Conservation (phyloP, 169 alveolate species). For the Plasmodium reichenowi region DNA sequence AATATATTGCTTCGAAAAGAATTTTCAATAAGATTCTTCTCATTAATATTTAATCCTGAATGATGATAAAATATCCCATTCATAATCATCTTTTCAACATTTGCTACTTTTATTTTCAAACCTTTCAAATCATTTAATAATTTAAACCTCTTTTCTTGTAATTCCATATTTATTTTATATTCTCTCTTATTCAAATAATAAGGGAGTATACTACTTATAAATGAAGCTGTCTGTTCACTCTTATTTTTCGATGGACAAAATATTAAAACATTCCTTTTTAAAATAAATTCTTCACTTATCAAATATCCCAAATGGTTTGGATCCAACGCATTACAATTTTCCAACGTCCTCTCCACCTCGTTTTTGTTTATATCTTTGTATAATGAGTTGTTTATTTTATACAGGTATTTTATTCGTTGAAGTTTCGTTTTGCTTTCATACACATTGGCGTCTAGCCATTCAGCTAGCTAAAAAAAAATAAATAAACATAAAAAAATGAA, state of each 20-base stretch:
- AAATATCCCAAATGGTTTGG: constrained; percentile 56
- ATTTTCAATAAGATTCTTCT: constrained; percentile 48
- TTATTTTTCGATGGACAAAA: constrained; percentile 62
- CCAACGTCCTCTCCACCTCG: constrained; percentile 36
- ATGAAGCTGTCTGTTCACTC: constrained; percentile 42
- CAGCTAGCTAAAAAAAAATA: constrained; percentile 29
- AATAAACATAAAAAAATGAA: not conserved
- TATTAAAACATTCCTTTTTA: constrained; percentile 58
- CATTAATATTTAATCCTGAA: constrained; percentile 30
- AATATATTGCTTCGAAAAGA: constrained; percentile 36
- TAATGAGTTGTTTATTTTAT: constrained; percentile 39
- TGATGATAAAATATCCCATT: constrained; percentile 73
- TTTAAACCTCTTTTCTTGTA: constrained; percentile 19
- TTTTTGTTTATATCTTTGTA: constrained; percentile 33
- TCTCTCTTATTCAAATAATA: constrained; percentile 34
- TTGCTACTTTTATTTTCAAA: not conserved
- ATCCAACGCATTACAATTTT: constrained; percentile 15
- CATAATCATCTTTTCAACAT: constrained; percentile 43
- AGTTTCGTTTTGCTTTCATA: constrained; percentile 31
- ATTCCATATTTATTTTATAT: constrained; percentile 6
- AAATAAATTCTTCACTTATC: constrained; percentile 53
- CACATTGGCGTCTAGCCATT: constrained; percentile 64
- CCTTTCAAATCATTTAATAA: constrained; percentile 29
- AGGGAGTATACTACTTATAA: constrained; percentile 32
- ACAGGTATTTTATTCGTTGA: constrained; percentile 52